Evolutionary conservation across 306 rosid species (phyloP).

Genomic region (Cyclanthera cordifolia): DNA sequence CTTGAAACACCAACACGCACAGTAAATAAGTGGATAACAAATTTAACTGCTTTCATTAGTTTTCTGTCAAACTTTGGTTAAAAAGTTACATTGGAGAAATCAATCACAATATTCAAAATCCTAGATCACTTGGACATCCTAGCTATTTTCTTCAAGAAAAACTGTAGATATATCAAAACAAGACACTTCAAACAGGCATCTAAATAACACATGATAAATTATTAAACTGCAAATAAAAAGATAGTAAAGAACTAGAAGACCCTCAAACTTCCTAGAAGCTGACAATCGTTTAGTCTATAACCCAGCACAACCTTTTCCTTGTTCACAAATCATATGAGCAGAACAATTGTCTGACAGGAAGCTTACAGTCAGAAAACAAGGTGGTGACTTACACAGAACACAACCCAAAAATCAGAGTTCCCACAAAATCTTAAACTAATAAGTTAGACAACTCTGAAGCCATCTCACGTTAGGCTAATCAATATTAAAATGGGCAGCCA

Average conservation of each 20-base stretch:
- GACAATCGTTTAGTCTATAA: not conserved
- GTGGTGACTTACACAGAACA: not conserved
- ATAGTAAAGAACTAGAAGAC: not conserved
- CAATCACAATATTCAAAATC: not conserved
- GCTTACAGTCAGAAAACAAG: not conserved
- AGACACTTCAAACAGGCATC: not conserved
- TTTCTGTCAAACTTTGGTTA: not conserved
- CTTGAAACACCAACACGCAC: not conserved
- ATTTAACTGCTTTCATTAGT: not conserved
- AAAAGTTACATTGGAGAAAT: not conserved
- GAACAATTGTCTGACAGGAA: not conserved
- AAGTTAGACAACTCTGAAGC: not conserved
- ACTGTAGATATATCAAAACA: not conserved
- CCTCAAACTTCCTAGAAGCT: not conserved
- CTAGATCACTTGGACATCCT: constrained; percentile 3
- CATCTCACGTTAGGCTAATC: not conserved
- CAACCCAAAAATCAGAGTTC: not conserved
- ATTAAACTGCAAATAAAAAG: not conserved
- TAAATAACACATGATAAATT: not conserved
- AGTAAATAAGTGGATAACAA: not conserved
- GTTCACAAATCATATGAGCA: not conserved
- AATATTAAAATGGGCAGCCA: constrained; percentile 9
- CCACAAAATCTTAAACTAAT: not conserved
- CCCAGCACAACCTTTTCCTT: not conserved
- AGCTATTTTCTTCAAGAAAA: not conserved